phyloP scores from a whole-genome alignment of 768 basidiomycete genomes.

The Russula virescens region DNA sequence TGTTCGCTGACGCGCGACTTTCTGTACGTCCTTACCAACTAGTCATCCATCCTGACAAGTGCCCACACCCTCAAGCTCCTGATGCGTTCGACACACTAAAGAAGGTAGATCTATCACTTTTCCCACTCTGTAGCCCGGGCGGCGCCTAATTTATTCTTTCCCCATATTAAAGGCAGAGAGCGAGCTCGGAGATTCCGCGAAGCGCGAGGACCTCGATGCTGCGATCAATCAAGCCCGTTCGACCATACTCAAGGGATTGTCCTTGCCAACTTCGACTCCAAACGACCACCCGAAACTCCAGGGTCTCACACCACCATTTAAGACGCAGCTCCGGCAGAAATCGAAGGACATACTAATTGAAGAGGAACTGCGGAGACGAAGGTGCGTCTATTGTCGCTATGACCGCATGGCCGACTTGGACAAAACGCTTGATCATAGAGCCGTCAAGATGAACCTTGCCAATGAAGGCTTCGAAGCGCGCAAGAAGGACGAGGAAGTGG shows the following conservation, averaged over 20 bases:
- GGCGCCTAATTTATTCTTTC: constrained; percentile 1
- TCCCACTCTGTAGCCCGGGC: not conserved
- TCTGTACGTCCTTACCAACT: constrained; percentile 40
- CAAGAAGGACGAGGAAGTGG: constrained; percentile 84
- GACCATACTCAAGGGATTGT: constrained; percentile 55
- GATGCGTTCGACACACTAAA: constrained; percentile 93
- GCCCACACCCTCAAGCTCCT: constrained; percentile 76
- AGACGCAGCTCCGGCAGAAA: constrained; percentile 58
- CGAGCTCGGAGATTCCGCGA: constrained; percentile 71
- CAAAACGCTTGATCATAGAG: constrained; percentile 40
- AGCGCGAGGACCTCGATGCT: constrained; percentile 78
- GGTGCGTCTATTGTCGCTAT: constrained; percentile 43
- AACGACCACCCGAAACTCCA: constrained; percentile 56
- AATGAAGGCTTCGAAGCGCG: constrained; percentile 92
- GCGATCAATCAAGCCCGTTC: constrained; percentile 70
- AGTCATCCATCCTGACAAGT: constrained; percentile 99
- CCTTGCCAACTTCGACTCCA: constrained; percentile 53
- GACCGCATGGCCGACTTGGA: not conserved
- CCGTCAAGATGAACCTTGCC: constrained; percentile 84
- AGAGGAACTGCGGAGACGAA: constrained; percentile 79
- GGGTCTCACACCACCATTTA: constrained; percentile 56
- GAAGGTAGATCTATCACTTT: constrained; percentile 49
- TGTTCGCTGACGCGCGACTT: constrained; percentile 19
- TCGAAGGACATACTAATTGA: constrained; percentile 84
- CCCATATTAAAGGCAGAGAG: constrained; percentile 61